Percentiles rank a stretch among this genome's conserved stretches.
These are phyloP conservation scores for Neurospora sublineolata DNA, from an alignment of 495 filamentous ascomycete genomes.

Conservation along the genomic window DNA sequence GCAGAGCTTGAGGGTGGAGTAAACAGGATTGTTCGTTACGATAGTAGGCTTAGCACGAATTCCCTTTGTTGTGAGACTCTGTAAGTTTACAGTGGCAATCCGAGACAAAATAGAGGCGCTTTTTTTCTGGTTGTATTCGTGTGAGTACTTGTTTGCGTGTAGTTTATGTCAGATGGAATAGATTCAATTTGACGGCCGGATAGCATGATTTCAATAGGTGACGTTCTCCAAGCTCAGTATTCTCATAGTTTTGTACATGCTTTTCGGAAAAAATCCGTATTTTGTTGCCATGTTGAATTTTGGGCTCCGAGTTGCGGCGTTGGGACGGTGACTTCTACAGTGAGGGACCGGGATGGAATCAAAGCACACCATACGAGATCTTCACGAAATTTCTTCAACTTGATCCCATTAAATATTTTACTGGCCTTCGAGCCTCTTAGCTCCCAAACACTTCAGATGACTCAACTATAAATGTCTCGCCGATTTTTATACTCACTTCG, in stretches of 20 bases:
- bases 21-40: slow-evolving; percentile 7
- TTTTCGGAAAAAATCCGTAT: background rate
- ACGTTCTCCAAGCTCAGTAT: background rate
- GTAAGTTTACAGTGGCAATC: background rate
- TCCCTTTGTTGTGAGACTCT: background rate
- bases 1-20: slow-evolving; percentile 48
- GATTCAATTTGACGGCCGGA: background rate
- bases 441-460: background rate
- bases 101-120: background rate
- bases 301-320: background rate
- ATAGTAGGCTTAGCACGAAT: slow-evolving; percentile 1
- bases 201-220: background rate
- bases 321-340: background rate
- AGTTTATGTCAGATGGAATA: background rate
- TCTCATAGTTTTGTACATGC: background rate
- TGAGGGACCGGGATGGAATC: background rate
- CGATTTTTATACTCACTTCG: background rate
- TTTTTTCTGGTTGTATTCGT: background rate
- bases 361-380: background rate
- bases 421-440: background rate
- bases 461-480: background rate
- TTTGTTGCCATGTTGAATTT: background rate
- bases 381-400: background rate
- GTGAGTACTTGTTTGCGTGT: background rate
- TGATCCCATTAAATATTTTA: background rate